These are phyloP conservation scores for Mycena crocata DNA, from an alignment of 768 basidiomycete genomes.

Conservation along the genomic window DNA sequence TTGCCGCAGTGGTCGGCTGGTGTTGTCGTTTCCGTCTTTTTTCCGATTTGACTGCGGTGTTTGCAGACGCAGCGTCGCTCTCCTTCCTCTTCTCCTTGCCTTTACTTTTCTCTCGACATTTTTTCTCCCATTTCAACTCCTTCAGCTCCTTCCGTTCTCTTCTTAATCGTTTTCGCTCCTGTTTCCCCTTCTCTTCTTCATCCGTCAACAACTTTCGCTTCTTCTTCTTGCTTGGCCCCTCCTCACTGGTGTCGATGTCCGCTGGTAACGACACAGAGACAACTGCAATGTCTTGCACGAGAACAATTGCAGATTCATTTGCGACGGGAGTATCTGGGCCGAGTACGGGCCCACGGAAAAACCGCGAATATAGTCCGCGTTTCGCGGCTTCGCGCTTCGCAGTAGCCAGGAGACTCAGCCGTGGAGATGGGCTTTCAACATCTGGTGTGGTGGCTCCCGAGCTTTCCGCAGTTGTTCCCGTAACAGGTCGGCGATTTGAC, in stretches of 20 bases:
- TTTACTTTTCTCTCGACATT: slow-evolving; percentile 7
- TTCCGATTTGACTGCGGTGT: slow-evolving; percentile 20
- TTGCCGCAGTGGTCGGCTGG: slow-evolving; percentile 16
- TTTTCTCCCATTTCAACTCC: slow-evolving; percentile 20
- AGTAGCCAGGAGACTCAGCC: slow-evolving; percentile 63
- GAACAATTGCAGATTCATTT: neutral
- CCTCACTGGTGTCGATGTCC: neutral
- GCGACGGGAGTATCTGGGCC: slow-evolving; percentile 53
- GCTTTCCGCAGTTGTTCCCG: slow-evolving; percentile 61
- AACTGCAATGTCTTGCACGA: neutral
- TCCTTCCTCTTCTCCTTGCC: slow-evolving; percentile 11
- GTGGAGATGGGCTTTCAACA: slow-evolving; percentile 40
- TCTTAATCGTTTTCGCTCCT: slow-evolving; percentile 31
- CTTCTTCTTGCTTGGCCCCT: slow-evolving; percentile 24
- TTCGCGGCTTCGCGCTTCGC: slow-evolving; percentile 87
- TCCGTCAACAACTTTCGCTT: slow-evolving; percentile 33
- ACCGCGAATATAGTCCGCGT: slow-evolving; percentile 79
- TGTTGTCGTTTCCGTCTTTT: slow-evolving; percentile 33
- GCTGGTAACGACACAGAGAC: neutral
- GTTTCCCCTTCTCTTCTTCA: slow-evolving; percentile 29
- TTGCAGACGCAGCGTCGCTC: neutral
- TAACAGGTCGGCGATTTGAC: slow-evolving; percentile 72
- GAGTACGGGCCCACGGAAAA: slow-evolving; percentile 82
- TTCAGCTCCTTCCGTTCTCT: slow-evolving; percentile 35
- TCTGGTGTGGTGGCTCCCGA: slow-evolving; percentile 59